Base-by-base conservation (phyloP, 2,329 filamentous ascomycete species). In the Calonectria hawksworthii region DNA sequence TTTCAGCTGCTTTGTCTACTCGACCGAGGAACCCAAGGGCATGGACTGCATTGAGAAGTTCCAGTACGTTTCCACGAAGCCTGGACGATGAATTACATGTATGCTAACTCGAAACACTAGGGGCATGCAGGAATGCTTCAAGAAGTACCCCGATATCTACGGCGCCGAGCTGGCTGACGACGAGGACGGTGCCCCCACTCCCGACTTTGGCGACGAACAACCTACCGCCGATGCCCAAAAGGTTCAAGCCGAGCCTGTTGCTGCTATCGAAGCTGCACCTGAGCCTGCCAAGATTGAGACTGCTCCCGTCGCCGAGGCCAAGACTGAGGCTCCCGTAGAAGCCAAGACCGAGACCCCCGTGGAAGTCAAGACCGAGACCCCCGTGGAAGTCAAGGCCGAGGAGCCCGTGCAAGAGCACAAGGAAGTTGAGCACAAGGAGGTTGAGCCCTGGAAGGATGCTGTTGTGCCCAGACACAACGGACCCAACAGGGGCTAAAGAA, bases 1-100 rank as follows among this genome's bases (percentile, higher is more conserved):
- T 0, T 99, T 99, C 82, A 98, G 96, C 91, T 99, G 97, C 88
- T 99, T 99, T 82, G 96, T 99, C n/a, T 97, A 93, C 87, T 98
- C 95, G 4, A 93, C 92, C 52, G 95, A 98, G 84, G 97, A 99
- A 84, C 96, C 96, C 44, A 99, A 99, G 92, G 96, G 96, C 67
- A 96, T 98, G 88, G 96, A 98, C 84, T 98, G 96, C 87, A 97
- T 98, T 83, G 96, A 98, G 34, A 98, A 97, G 88, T 98, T 98
- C 90, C 96, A 98, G 95, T 97, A 90, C 61, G 94, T 90, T 73
- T 21, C 21, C 23, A 13, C 44, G 13, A 0, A 5, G 7, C n/a
- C 61, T n/a, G 11, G 32, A 47, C 2, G 21, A 14, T 28, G 26
- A 5, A 13, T 30, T 47, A 6, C 32, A 11, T 1, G 11, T 14